These are phyloP conservation scores for Cryptococcus amylolentus DNA, from an alignment of 1,284 basidiomycete genomes.

Conservation along the genomic window DNA sequence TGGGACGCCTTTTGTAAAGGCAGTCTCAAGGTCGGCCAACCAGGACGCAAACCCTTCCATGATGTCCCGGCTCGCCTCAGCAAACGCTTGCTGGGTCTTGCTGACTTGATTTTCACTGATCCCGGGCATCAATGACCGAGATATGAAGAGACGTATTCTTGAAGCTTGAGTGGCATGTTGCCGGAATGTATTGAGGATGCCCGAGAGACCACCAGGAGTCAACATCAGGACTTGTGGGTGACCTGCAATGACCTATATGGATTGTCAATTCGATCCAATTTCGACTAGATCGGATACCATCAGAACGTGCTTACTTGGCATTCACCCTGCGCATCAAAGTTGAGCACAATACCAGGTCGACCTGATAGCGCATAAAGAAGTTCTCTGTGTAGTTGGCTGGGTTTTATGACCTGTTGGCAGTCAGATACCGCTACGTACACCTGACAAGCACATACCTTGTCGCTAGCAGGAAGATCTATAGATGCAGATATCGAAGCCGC, in stretches of 20 bases:
- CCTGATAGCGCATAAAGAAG: constrained; percentile 38
- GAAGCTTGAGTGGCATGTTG: constrained; percentile 58
- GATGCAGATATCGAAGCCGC: not conserved
- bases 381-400: constrained; percentile 37
- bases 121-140: constrained; percentile 47
- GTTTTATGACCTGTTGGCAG: constrained; percentile 21
- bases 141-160: constrained; percentile 61
- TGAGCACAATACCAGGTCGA: constrained; percentile 32
- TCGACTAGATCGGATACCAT: not conserved
- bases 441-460: too few species aligned
- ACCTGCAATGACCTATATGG: constrained; percentile 10
- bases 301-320: constrained; percentile 24
- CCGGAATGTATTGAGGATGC: constrained; percentile 61
- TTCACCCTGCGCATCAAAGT: constrained; percentile 12
- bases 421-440: not conserved
- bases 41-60: constrained; percentile 62
- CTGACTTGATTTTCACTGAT: constrained; percentile 11
- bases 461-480: too few species aligned
- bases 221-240: constrained; percentile 53
- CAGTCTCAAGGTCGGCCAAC: constrained; percentile 66
- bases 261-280: not conserved
- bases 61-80: constrained; percentile 64
- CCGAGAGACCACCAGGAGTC: constrained; percentile 60
- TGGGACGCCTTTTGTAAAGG: constrained; percentile 52
- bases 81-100: constrained; percentile 73